Evolutionary conservation across 2,329 filamentous ascomycete genomes (phyloP), one percentile per base, ranked within the genome.

Genomic region (Periconia macrospinosa): DNA sequence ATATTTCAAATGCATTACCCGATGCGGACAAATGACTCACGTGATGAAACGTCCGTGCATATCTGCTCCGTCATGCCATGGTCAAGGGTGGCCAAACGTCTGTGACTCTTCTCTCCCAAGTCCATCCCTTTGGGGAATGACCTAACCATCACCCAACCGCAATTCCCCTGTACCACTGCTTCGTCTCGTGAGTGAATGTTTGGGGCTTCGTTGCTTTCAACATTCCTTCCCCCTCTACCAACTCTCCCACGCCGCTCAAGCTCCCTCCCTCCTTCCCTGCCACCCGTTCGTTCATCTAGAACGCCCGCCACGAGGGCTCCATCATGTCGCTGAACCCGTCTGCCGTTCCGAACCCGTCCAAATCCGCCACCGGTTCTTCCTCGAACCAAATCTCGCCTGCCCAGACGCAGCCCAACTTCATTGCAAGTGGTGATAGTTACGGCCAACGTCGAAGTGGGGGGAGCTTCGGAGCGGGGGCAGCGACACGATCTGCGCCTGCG

Each of bases 301-400:
- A 55, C 55, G 50, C 60, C 60, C 63, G 63, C 58, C 58, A 64
- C 60, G 66, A 64, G 57, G 55, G 23, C 23, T 27, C 56, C 64
- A 65, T 54, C 56, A 79, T 79, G 77, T 76, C 75, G 58, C 76
- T 75, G 57, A 78, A 77, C 66, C 74, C 72, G 54, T 70, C 76
- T 47, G 61, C 73, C 47, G 65, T 71, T 52, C 66, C 73, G 37
- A 68, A 71, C 47, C 71, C 75, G 42, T 75, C 74, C 59, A 80
- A 79, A 68, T 67, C 74, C 45, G 55, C 66, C 50, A 66, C 65
- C 52, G 60, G 67, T 19, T 67, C 73, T 18, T 71, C 68, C 23
- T 67, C 73, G 17, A 71, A 65, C 5, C 76, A 75, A 51, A 70
- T 69, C 54, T 75, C 76, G 42, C 76, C 78, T 6, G 73, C 76